A percentile compares a stretch with the other conserved stretches of the same genome.
These are phyloP conservation scores for Herpomyces periplanetae DNA, from an alignment of 2,329 filamentous ascomycete species.

Conservation along the genomic window DNA sequence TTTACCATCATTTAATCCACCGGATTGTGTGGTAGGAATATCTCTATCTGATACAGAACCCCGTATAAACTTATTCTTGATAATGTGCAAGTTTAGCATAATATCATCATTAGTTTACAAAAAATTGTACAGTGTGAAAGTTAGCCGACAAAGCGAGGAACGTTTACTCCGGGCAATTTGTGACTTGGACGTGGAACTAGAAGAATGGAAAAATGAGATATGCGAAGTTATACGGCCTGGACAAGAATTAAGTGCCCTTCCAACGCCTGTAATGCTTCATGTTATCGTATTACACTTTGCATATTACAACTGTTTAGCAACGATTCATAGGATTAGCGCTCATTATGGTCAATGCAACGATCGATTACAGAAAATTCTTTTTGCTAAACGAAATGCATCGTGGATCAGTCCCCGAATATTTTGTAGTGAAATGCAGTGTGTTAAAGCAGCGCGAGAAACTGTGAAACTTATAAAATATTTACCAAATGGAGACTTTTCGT, in stretches of 20 bases:
- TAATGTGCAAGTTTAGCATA: constrained; percentile 60
- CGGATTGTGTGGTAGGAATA: constrained; percentile 76
- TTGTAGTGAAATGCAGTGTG: constrained; percentile 63
- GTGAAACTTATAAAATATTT: constrained; percentile 87
- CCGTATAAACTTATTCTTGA: constrained; percentile 73
- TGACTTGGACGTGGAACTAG: constrained; percentile 36
- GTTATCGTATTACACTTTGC: constrained; percentile 78
- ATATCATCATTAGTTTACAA: constrained; percentile 89
- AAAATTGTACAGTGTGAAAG: constrained; percentile 60
- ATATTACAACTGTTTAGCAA: constrained; percentile 91
- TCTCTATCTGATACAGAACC: constrained; percentile 52
- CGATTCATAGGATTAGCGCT: constrained; percentile 90
- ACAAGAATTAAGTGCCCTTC: constrained; percentile 66
- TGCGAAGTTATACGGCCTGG: constrained; percentile 88
- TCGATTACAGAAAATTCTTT: constrained; percentile 65
- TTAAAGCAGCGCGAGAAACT: constrained; percentile 59
- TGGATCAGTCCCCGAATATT: constrained; percentile 80
- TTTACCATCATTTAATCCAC: constrained; percentile 53
- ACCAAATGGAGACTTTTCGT: constrained; percentile 68
- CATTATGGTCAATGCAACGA: constrained; percentile 97
- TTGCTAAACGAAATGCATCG: constrained; percentile 59
- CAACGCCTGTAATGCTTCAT: constrained; percentile 72
- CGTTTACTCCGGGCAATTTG: constrained; percentile 82
- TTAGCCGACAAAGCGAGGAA: constrained; percentile 59
- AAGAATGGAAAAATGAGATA: constrained; percentile 85